These are phyloP conservation scores for Alternaria tenuissima DNA, from an alignment of 2,329 filamentous ascomycete genomes.

Conservation along the genomic window DNA sequence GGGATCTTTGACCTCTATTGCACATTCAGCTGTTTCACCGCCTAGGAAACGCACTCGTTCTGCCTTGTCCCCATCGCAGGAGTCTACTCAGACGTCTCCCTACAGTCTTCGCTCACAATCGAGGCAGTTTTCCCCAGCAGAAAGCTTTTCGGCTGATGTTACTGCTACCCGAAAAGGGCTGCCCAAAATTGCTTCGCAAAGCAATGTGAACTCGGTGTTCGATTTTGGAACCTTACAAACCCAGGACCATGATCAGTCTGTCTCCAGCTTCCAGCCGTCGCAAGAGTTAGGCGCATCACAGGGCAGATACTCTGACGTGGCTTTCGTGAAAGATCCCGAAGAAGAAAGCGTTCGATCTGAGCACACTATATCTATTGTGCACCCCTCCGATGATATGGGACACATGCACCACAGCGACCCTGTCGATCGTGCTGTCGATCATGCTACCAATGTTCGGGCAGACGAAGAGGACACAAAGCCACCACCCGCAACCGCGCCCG, in stretches of 20 bases:
- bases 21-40: slow-evolving; percentile 29
- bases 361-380: slow-evolving; percentile 37
- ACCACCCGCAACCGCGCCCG: slow-evolving; percentile 15
- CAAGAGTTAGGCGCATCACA: slow-evolving; percentile 35
- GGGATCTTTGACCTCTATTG: slow-evolving; percentile 24
- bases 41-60: slow-evolving; percentile 26
- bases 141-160: slow-evolving; percentile 6
- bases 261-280: slow-evolving; percentile 30
- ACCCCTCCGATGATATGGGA: slow-evolving; percentile 31
- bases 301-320: slow-evolving; percentile 34
- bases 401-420: slow-evolving; percentile 22
- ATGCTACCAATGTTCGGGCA: not conserved
- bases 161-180: slow-evolving; percentile 12
- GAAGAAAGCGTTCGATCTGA: slow-evolving; percentile 43
- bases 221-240: slow-evolving; percentile 15
- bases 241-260: slow-evolving; percentile 22
- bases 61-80: slow-evolving; percentile 29
- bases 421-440: slow-evolving; percentile 8
- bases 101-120: slow-evolving; percentile 43
- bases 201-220: slow-evolving; percentile 18
- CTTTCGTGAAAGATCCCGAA: slow-evolving; percentile 43
- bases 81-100: slow-evolving; percentile 31
- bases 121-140: slow-evolving; percentile 32
- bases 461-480: slow-evolving; percentile 8
- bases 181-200: slow-evolving; percentile 23